Evolutionary conservation across 768 basidiomycete species (phyloP), one percentile per base, ranked within the genome.

Genomic region (Panellus pusillus): DNA sequence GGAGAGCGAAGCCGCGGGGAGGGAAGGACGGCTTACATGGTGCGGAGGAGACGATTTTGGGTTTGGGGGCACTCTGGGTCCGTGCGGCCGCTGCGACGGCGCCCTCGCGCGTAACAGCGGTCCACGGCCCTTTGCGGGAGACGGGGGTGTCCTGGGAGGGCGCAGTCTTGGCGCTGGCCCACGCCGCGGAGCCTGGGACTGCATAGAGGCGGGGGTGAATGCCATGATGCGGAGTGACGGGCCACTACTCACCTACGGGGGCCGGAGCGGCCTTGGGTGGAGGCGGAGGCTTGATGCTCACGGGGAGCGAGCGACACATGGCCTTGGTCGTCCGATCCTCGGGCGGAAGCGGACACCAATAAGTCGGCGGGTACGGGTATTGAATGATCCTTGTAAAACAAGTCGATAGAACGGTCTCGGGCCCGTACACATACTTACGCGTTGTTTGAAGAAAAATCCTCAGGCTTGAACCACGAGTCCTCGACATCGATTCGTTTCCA

Each of bases 401-500:
- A 19, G 36, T 58, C 27, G 47, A 45, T 32, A 39, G 28, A 28
- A 29, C 36, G 14, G 20, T 42, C 9, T 47, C 14, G 28, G 12
- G 9, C 48, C 1, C 32, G 20, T 38, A 19, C 27, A 17, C 29
- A 19, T 12, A 65, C 66, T 38, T 39, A 76, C 79, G 58, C 56
- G 31, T 72, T 68, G 0, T 63, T 63, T 9, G 70, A 70, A 4
- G 48, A 51, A 71, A 72, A 78, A 7, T 66, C 65, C 24, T n/a
- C n/a, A n/a, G n/a, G n/a, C n/a, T 65, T 61, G 66, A 81, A 80
- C 73, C 79, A 80, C 7, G 54, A 55, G 13, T 67, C 63, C 36
- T 74, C 66, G 36, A 79, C 71, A 31, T 73, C 64, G 40, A 80
- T 70, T 9, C 71, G 63, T 54, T 79, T 81, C 81, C 81, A 83